Conservation (phyloP, 768 basidiomycete species). For the Tylopilus felleus region DNA sequence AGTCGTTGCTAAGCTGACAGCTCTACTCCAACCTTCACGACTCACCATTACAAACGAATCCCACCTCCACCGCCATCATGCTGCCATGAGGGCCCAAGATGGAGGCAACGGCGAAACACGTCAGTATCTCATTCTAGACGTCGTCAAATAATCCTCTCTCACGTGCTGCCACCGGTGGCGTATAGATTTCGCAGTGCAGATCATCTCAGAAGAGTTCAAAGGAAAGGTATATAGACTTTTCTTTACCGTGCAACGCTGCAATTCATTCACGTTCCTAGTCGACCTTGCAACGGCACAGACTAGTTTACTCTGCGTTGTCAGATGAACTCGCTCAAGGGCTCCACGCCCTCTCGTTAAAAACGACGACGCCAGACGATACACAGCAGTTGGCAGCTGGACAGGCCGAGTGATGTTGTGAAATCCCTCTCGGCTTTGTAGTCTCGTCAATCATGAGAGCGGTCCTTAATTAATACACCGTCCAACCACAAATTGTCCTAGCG, state of each 20-base stretch:
- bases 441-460: slow-evolving; percentile 30
- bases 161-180: slow-evolving; percentile 20
- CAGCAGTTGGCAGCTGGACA: slow-evolving; percentile 20
- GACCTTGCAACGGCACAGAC: slow-evolving; percentile 76
- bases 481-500: slow-evolving; percentile 20
- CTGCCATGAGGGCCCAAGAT: slow-evolving; percentile 69
- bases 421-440: slow-evolving; percentile 6
- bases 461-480: slow-evolving; percentile 28
- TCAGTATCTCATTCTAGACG: slow-evolving; percentile 40
- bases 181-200: slow-evolving; percentile 72
- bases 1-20: slow-evolving; percentile 49
- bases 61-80: slow-evolving; percentile 81
- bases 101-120: slow-evolving; percentile 77
- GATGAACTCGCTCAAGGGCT: slow-evolving; percentile 69
- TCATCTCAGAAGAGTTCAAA: slow-evolving; percentile 69
- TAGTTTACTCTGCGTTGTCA: slow-evolving; percentile 69
- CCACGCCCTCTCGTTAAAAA: slow-evolving; percentile 74
- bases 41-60: slow-evolving; percentile 78
- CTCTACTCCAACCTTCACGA: slow-evolving; percentile 56
- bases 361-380: slow-evolving; percentile 61
- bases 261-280: slow-evolving; percentile 40
- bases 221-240: slow-evolving; percentile 55
- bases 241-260: slow-evolving; percentile 3
- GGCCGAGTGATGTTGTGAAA: slow-evolving; percentile 26
- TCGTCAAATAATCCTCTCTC: slow-evolving; percentile 13